phyloP scores from a whole-genome alignment of 495 filamentous ascomycete genomes.

The Penicillium lagena region DNA sequence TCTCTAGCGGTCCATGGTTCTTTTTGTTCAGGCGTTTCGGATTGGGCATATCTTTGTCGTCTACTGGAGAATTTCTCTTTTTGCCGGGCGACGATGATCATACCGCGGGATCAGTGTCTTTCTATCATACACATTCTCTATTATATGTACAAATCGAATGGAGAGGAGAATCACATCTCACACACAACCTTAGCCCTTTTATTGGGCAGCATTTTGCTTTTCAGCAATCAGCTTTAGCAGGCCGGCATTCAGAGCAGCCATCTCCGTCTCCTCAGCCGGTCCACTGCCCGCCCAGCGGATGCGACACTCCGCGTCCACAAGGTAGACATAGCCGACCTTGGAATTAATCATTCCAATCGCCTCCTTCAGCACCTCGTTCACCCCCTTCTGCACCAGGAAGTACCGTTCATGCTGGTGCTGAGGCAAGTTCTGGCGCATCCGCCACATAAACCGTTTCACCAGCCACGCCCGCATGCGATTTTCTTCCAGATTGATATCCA shows the following conservation, averaged over 20 bases:
- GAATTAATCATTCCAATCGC: constrained; percentile 76
- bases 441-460: constrained; percentile 60
- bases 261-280: constrained; percentile 61
- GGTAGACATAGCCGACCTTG: constrained; percentile 90
- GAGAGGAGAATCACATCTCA: constrained; percentile 12
- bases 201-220: constrained; percentile 16
- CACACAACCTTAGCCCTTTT: not conserved
- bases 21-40: constrained; percentile 15
- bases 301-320: constrained; percentile 78
- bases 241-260: constrained; percentile 62
- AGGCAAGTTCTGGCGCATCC: constrained; percentile 50
- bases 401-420: constrained; percentile 63
- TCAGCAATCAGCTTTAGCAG: constrained; percentile 64
- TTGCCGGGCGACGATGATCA: constrained; percentile 10
- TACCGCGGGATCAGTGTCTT: constrained; percentile 4
- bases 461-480: constrained; percentile 69
- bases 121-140: constrained; percentile 29
- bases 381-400: constrained; percentile 74
- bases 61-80: not conserved
- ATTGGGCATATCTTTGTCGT: constrained; percentile 10
- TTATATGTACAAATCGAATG: constrained; percentile 23
- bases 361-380: constrained; percentile 68
- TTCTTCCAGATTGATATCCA: constrained; percentile 84
- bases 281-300: constrained; percentile 96
- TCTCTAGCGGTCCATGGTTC: constrained; percentile 11